These are phyloP conservation scores for Ceratobasidium sp. DNA, from an alignment of 1,284 basidiomycete genomes.

Conservation along the genomic window DNA sequence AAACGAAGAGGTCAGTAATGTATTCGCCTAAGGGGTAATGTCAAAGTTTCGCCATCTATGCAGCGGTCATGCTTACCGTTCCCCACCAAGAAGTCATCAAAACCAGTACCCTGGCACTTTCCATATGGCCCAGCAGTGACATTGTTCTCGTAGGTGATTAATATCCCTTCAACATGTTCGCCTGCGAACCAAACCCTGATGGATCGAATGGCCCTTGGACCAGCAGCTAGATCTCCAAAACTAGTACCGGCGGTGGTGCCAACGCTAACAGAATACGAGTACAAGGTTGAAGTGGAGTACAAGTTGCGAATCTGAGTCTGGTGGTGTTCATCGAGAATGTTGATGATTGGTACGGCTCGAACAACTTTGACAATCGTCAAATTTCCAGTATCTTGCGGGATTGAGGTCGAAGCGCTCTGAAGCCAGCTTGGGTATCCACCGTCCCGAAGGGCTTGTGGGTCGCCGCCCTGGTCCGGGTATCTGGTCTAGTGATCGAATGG, in stretches of 20 bases:
- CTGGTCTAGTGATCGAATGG: neutral
- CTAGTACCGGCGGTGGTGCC: neutral
- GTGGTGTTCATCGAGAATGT: neutral
- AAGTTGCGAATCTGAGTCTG: neutral
- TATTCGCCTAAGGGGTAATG: neutral
- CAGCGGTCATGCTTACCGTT: neutral
- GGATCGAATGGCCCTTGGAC: neutral
- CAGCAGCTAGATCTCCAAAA: neutral
- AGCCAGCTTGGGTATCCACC: neutral
- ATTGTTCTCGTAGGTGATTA: neutral
- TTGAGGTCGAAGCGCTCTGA: neutral
- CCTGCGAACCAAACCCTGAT: neutral
- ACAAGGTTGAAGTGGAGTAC: neutral
- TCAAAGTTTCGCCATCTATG: neutral
- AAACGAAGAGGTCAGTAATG: conserved; percentile 24
- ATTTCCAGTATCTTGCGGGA: too few species aligned
- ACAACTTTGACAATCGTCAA: neutral
- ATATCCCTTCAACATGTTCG: neutral
- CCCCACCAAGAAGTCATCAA: neutral
- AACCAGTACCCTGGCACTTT: too few species aligned
- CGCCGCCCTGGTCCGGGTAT: neutral
- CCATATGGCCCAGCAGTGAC: conserved; percentile 8
- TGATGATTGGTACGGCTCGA: neutral
- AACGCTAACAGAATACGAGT: neutral
- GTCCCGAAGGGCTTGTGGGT: neutral